phyloP scores from a whole-genome alignment of 2,329 filamentous ascomycete genomes.

The Penicillium griseofulvum region DNA sequence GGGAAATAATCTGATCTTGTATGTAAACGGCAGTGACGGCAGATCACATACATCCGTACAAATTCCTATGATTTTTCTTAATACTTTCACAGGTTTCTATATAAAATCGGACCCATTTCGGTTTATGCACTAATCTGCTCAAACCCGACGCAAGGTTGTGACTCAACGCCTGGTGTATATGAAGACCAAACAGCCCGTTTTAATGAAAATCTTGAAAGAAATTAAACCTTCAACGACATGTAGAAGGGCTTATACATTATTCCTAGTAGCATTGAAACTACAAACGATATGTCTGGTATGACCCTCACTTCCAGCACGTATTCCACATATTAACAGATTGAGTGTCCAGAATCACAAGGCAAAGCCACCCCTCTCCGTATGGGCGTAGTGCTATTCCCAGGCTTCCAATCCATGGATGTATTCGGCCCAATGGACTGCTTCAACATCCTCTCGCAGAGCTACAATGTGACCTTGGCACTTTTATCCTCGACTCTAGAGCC shows the following conservation, averaged over 20 bases:
- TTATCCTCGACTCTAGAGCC: constrained; percentile 33
- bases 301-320: background rate
- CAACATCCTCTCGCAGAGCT: constrained; percentile 26
- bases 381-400: constrained; percentile 37
- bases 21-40: too few relatives aligned
- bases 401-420: constrained; percentile 44
- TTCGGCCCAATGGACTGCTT: constrained; percentile 51
- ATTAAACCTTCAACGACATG: background rate
- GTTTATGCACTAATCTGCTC: constrained; percentile 1
- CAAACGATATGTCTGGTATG: background rate
- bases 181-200: background rate
- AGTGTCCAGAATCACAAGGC: background rate
- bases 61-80: background rate
- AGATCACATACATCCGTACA: too few relatives aligned
- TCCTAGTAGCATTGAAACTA: background rate
- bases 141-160: background rate
- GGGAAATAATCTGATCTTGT: background rate
- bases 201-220: background rate
- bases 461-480: constrained; percentile 28
- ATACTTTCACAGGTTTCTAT: background rate
- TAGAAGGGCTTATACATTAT: too few relatives aligned
- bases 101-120: background rate
- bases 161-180: background rate
- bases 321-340: background rate
- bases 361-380: constrained; percentile 6